Conservation (phyloP, 345 rosid genomes). For the Gossypium australe region DNA sequence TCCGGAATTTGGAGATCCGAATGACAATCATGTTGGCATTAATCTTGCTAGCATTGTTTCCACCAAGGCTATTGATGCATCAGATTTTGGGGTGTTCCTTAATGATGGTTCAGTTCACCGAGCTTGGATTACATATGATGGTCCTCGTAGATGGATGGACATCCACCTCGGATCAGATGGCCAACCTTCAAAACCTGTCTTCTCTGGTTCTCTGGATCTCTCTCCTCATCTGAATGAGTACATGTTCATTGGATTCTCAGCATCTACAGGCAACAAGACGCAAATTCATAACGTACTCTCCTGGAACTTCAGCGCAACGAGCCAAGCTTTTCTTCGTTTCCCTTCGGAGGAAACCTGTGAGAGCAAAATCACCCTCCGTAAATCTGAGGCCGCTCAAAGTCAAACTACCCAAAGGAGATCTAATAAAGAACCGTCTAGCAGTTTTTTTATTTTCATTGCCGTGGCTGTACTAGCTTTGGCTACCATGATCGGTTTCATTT, state of each 20-base stretch:
- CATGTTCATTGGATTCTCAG: constrained; percentile 54
- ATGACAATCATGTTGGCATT: constrained; percentile 51
- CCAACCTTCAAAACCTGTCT: constrained; percentile 22
- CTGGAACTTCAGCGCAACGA: constrained; percentile 43
- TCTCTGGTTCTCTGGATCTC: constrained; percentile 41
- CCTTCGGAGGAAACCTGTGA: constrained; percentile 39
- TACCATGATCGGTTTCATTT: constrained; percentile 23
- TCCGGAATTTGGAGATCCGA: constrained; percentile 44
- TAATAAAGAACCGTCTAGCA: constrained; percentile 21
- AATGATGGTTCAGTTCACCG: constrained; percentile 41
- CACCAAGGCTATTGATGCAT: constrained; percentile 26
- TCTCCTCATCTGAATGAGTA: constrained; percentile 45
- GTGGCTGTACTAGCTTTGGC: constrained; percentile 30
- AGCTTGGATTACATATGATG: constrained; percentile 39
- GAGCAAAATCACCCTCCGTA: constrained; percentile 21
- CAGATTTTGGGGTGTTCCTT: constrained; percentile 32
- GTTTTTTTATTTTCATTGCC: constrained; percentile 34
- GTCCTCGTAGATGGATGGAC: constrained; percentile 35
- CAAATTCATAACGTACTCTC: constrained; percentile 40
- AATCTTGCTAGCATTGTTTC: constrained; percentile 47
- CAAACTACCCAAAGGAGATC: constrained; percentile 7
- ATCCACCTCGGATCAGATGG: constrained; percentile 28
- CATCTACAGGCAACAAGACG: constrained; percentile 44
- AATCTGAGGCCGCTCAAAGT: neutral
- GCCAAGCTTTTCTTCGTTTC: constrained; percentile 40